These are phyloP conservation scores for Monilinia fructigena DNA, from an alignment of 2,329 filamentous ascomycete genomes.

Conservation along the genomic window DNA sequence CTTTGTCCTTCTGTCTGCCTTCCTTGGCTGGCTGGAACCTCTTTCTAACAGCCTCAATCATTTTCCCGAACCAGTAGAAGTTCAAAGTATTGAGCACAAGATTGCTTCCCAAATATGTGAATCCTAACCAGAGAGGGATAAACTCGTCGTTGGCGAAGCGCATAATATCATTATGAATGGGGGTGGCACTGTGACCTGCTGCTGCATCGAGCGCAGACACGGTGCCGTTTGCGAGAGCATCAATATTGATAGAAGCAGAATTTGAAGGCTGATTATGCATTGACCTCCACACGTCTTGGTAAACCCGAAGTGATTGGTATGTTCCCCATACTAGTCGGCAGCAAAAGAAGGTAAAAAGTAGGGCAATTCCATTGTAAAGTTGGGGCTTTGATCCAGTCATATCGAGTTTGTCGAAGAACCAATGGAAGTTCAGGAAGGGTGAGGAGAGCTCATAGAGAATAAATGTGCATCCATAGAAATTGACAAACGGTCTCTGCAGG, in stretches of 20 bases:
- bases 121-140: conserved; percentile 69
- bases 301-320: conserved; percentile 67
- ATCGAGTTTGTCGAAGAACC: conserved; percentile 85
- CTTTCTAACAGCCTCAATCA: conserved; percentile 77
- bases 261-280: conserved; percentile 47
- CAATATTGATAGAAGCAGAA: conserved; percentile 39
- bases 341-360: conserved; percentile 72
- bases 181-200: conserved; percentile 34
- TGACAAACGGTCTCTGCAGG: conserved; percentile 72
- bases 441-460: conserved; percentile 86
- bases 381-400: conserved; percentile 74
- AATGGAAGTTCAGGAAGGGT: conserved; percentile 84
- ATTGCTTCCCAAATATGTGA: conserved; percentile 68
- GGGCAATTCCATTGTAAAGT: conserved; percentile 72
- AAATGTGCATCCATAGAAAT: conserved; percentile 78
- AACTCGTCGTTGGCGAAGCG: conserved; percentile 50
- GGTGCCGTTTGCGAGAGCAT: conserved; percentile 38
- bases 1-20: conserved; percentile 38
- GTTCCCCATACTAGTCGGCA: conserved; percentile 77
- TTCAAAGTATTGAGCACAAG: conserved; percentile 72
- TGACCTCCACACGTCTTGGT: conserved; percentile 65
- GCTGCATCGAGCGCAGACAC: conserved; percentile 42
- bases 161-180: conserved; percentile 45
- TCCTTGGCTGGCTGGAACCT: conserved; percentile 60
- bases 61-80: conserved; percentile 84